phyloP scores from a whole-genome alignment of 78 protist species.

The Protostelium mycophagum region DNA sequence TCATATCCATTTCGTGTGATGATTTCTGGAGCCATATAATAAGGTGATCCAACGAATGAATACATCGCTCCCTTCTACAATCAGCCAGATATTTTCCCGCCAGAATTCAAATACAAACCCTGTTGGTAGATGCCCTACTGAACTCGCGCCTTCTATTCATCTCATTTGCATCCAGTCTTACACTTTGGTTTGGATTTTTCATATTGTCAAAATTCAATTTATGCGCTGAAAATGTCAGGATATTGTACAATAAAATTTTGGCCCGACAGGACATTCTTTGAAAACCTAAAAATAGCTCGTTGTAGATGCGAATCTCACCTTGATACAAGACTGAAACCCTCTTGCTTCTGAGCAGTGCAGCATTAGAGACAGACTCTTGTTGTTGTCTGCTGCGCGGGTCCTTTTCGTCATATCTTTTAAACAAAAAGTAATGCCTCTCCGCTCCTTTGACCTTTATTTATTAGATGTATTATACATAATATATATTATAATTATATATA shows the following conservation, averaged over 20 bases:
- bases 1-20: constrained; percentile 69
- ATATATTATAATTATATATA: too few species aligned
- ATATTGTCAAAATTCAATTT: background rate
- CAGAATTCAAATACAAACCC: too few species aligned
- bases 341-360: background rate
- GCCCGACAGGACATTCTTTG: too few species aligned
- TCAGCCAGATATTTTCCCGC: too few species aligned
- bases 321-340: background rate
- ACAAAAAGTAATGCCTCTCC: too few species aligned
- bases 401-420: background rate
- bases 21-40: constrained; percentile 89
- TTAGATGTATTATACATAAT: too few species aligned
- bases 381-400: background rate
- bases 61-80: constrained; percentile 21
- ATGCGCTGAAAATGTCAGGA: too few species aligned
- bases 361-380: background rate
- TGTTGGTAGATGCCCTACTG: background rate
- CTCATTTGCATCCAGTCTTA: background rate
- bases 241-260: too few species aligned
- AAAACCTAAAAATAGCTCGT: too few species aligned
- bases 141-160: background rate
- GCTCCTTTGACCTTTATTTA: too few species aligned
- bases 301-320: too few species aligned
- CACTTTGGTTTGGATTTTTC: background rate
- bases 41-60: constrained; percentile 75